Evolutionary conservation across 805 yeast genomes (phyloP), one percentile per base, ranked within the genome.

Genomic region (Candida argentea): DNA sequence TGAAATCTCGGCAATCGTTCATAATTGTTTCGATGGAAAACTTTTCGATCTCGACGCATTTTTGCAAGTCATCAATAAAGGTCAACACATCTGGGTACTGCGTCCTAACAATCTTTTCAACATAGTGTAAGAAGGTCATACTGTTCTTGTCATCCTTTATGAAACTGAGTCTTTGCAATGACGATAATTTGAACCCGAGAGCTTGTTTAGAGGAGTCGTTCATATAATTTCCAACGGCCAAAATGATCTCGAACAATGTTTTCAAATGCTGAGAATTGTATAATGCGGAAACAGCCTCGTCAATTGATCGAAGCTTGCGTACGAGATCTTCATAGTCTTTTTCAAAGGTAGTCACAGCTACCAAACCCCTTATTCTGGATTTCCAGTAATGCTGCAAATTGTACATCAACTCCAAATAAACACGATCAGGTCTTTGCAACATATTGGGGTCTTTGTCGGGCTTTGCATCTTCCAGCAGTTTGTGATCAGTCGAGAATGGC

Each of bases 161-260:
- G 48, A 79, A 80, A 20, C 74, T 70, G 36, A 81, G 60, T 45
- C 85, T 64, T 40, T 70, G 82, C 33, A 81, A 60, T 0, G 89
- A 76, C 24, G 76, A 67, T 33, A 81, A 57, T 41, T 70, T 76
- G 51, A 81, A 79, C 13, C 93, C 93, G 19, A 62, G 61, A 0
- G 83, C 86, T 36, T 69, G 67, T 42, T 76, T 80, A 4, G 77
- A 61, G 5, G 64, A 52, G 42, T 77, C 85, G 46, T 81, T 81
- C 91, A 81, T 81, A 40, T 70, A 79, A 42, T 81, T 81, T 36
- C 91, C 93, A 32, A 81, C 71, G 9, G 76, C 74, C 38, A 77
- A 69, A 35, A 81, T 76, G 24, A 81, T 70, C 36, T 70, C 74
- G 34, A 81, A 65, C 3, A 80, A 68, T 29, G 64, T 62, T 36